phyloP scores from a whole-genome alignment of 2,329 filamentous ascomycete genomes.

The Dothiorella sarmentorum region DNA sequence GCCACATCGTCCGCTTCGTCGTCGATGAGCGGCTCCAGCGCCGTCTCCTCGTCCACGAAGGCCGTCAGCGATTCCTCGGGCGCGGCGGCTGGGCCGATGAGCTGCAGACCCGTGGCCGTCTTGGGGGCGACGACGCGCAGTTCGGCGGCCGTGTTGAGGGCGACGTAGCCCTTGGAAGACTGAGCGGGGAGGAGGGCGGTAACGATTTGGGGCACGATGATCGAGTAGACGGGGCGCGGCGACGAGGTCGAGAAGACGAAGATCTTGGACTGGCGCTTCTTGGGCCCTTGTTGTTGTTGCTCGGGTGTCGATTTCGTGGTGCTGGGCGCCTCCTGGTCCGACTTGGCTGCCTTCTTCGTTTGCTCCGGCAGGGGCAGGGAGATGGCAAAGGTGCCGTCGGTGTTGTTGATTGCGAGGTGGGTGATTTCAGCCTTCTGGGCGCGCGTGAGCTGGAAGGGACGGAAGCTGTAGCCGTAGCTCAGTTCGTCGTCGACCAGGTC shows the following conservation, averaged over 20 bases:
- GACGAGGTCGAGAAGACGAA: slow-evolving; percentile 64
- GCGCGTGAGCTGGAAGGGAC: slow-evolving; percentile 38
- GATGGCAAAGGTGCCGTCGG: slow-evolving; percentile 43
- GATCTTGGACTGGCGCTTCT: slow-evolving; percentile 43
- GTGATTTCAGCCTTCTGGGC: slow-evolving; percentile 39
- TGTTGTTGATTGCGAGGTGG: slow-evolving; percentile 69
- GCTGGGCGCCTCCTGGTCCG: too few relatives aligned
- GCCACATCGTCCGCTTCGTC: slow-evolving; percentile 30
- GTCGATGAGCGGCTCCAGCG: slow-evolving; percentile 21
- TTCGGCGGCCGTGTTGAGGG: slow-evolving; percentile 72
- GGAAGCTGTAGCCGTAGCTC: slow-evolving; percentile 62
- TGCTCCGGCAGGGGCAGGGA: slow-evolving; percentile 36
- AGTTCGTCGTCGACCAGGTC: slow-evolving; percentile 78
- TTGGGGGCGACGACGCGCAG: slow-evolving; percentile 51
- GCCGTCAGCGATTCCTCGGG: slow-evolving; percentile 23
- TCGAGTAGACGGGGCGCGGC: slow-evolving; percentile 57
- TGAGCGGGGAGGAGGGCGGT: slow-evolving; percentile 64
- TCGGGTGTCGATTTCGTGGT: too few relatives aligned
- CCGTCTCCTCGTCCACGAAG: slow-evolving; percentile 24
- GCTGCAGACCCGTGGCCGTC: slow-evolving; percentile 24
- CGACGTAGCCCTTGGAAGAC: slow-evolving; percentile 65
- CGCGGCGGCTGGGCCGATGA: slow-evolving; percentile 32
- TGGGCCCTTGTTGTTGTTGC: not conserved
- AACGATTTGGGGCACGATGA: slow-evolving; percentile 54
- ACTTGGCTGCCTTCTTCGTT: not conserved